A percentile compares a stretch with the other conserved stretches of the same genome.
These are phyloP conservation scores for Leptographium wingfieldii DNA, from an alignment of 2,329 filamentous ascomycete genomes.

Conservation along the genomic window DNA sequence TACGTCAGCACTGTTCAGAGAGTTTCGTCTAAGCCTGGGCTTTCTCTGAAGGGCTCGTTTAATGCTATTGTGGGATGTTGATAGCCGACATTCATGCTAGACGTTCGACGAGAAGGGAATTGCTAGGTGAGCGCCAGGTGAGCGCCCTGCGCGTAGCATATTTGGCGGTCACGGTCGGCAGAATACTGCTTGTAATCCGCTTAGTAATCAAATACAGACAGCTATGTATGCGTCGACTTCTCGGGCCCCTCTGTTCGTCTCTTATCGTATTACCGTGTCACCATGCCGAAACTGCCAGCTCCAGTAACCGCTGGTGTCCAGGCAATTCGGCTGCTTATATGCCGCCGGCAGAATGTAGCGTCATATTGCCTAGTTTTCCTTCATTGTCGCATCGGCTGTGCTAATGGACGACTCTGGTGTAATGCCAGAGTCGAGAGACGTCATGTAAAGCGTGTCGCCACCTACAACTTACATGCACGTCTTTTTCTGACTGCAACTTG, in stretches of 20 bases:
- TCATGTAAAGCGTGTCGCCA: constrained; percentile 7
- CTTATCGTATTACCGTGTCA: neutral
- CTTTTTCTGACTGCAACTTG: constrained; percentile 6
- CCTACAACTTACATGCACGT: constrained; percentile 6
- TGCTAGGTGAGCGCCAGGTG: no score
- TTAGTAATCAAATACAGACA: no score
- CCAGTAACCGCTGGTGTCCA: neutral
- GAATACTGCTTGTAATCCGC: no score
- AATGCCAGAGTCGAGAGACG: constrained; percentile 6
- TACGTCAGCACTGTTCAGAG: no score
- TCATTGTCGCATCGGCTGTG: neutral
- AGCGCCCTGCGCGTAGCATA: no score
- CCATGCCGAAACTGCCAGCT: neutral
- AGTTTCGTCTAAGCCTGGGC: no score
- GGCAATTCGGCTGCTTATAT: constrained; percentile 6
- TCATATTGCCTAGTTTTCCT: neutral
- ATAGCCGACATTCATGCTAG: no score
- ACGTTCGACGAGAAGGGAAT: no score
- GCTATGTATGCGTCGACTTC: no score
- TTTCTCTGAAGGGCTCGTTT: no score
- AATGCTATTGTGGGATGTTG: no score
- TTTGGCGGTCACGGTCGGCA: no score
- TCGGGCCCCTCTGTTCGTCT: neutral
- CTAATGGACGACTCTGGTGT: constrained; percentile 1
- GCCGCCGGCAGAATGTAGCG: constrained; percentile 7